A percentile compares a stretch with the other conserved stretches of the same genome.
These are phyloP conservation scores for Yarrowia galli DNA, from an alignment of 1,139 yeast species.

Conservation along the genomic window DNA sequence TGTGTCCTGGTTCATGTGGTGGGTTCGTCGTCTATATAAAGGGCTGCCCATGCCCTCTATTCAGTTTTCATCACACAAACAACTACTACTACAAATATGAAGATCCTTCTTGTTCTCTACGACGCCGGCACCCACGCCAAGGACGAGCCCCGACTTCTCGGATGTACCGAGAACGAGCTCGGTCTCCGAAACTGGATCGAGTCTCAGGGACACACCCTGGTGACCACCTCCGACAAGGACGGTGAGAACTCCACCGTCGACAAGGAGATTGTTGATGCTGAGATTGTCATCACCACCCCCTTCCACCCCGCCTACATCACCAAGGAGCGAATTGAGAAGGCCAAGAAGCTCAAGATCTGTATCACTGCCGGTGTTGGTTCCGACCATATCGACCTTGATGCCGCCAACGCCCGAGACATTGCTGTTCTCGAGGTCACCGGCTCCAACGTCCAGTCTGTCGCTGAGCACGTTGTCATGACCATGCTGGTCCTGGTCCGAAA, in stretches of 20 bases:
- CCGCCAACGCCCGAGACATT: conserved; percentile 59
- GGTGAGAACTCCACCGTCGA: conserved; percentile 68
- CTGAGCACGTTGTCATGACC: conserved; percentile 71
- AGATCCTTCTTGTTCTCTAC: conserved; percentile 49
- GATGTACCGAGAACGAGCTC: conserved; percentile 77
- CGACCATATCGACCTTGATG: conserved; percentile 64
- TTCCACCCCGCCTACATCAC: conserved; percentile 84
- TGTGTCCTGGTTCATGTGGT: background rate
- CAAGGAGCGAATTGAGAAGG: conserved; percentile 68
- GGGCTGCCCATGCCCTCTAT: background rate
- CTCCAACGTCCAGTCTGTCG: conserved; percentile 80
- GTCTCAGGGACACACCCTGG: conserved; percentile 69
- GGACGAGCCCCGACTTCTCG: conserved; percentile 67
- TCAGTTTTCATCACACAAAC: background rate
- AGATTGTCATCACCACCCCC: conserved; percentile 80
- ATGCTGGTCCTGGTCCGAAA: conserved; percentile 67
- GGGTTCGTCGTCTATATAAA: background rate
- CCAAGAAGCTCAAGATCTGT: conserved; percentile 74
- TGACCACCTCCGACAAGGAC: conserved; percentile 73
- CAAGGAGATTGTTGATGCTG: conserved; percentile 71
- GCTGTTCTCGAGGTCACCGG: conserved; percentile 73
- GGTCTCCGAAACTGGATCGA: conserved; percentile 74
- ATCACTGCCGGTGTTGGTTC: conserved; percentile 96
- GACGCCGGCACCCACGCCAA: conserved; percentile 58
- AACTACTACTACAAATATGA: conserved; percentile 42